Evolutionary conservation across 352 stramenopile genomes (phyloP).

Genomic region (Pythium rishiriense): DNA sequence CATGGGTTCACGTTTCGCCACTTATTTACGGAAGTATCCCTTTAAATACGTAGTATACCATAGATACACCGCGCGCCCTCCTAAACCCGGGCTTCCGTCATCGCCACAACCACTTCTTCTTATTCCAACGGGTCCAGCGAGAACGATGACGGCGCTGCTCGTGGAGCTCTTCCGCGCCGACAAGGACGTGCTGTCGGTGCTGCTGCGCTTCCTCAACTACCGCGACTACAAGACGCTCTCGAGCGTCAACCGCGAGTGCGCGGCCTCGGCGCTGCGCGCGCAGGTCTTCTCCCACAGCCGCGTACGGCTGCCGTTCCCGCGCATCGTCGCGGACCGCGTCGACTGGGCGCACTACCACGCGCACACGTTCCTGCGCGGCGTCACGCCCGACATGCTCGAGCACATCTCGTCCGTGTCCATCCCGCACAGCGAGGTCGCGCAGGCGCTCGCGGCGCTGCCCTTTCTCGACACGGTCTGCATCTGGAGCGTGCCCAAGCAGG

Average conservation of each 20-base stretch:
- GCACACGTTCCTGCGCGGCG: constrained; percentile 23
- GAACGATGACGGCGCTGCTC: constrained; percentile 18
- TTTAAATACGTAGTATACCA: background rate
- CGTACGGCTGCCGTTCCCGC: constrained; percentile 27
- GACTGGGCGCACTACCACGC: constrained; percentile 26
- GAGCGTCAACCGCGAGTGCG: constrained; percentile 23
- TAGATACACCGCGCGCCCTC: background rate
- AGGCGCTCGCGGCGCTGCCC: constrained; percentile 20
- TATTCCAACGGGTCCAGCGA: no score
- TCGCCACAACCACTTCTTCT: background rate
- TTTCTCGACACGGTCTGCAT: constrained; percentile 29
- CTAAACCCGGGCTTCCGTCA: background rate
- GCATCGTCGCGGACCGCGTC: constrained; percentile 21
- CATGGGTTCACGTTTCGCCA: no score
- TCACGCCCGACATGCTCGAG: constrained; percentile 23
- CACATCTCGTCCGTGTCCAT: constrained; percentile 27
- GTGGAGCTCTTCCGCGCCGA: constrained; percentile 28
- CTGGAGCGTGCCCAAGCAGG: constrained; percentile 27
- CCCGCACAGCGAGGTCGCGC: constrained; percentile 25
- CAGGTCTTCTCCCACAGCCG: constrained; percentile 23
- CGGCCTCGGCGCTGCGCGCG: constrained; percentile 21
- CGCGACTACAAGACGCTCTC: constrained; percentile 26
- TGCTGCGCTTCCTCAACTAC: constrained; percentile 28
- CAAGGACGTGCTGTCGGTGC: constrained; percentile 31
- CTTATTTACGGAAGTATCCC: background rate